Evolutionary conservation across 345 rosid species (phyloP).

Genomic region (Populus davidiana): DNA sequence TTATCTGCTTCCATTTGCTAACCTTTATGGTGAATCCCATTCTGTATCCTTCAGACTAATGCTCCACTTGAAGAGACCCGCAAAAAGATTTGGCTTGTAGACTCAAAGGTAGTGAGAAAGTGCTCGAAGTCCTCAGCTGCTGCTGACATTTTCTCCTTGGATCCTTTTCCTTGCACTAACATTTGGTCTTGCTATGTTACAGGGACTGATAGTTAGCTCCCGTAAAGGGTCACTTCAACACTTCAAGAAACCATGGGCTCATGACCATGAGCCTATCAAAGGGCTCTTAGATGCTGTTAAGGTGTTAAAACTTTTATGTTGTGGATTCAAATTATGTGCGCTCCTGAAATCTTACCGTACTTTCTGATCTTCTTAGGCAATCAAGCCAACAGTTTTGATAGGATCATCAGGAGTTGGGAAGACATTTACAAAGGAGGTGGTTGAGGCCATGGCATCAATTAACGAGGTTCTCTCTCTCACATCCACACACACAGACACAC

Average conservation of each 20-base stretch:
- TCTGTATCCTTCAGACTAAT: conserved; percentile 44
- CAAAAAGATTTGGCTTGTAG: conserved; percentile 94
- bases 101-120: conserved; percentile 68
- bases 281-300: conserved; percentile 68
- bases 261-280: conserved; percentile 73
- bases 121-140: not conserved
- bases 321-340: not conserved
- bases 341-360: conserved; percentile 4
- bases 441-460: conserved; percentile 75
- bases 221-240: conserved; percentile 83
- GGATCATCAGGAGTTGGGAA: conserved; percentile 95
- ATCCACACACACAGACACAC: not conserved
- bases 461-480: conserved; percentile 60
- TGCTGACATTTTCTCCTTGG: not conserved
- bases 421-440: conserved; percentile 87
- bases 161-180: not conserved
- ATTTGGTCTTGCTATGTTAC: conserved; percentile 16
- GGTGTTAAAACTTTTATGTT: conserved; percentile 32
- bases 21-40: conserved; percentile 10
- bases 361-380: conserved; percentile 42
- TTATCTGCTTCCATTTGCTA: conserved; percentile 4
- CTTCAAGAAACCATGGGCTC: conserved; percentile 96
- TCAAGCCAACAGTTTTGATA: conserved; percentile 87
- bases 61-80: conserved; percentile 67
- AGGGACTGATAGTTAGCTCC: conserved; percentile 80